A percentile compares a stretch with the other conserved stretches of the same genome.
Evolutionary conservation across 2,329 filamentous ascomycete species (phyloP).

Genomic region (Phyllosticta paracitricarpa): DNA sequence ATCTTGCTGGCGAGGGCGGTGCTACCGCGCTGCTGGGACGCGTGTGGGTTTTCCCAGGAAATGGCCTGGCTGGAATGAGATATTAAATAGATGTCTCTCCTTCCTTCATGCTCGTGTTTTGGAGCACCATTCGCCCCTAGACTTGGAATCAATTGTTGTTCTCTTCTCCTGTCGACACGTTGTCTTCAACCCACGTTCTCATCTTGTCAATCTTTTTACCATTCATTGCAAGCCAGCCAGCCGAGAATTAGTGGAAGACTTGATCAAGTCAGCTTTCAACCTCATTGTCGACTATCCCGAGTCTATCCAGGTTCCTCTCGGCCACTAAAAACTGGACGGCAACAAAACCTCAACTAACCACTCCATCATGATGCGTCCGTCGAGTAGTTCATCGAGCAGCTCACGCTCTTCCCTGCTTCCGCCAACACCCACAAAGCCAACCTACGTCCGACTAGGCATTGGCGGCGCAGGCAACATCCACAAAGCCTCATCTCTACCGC

Average conservation of each 20-base stretch:
- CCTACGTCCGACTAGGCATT: constrained; percentile 16
- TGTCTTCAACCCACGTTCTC: background rate
- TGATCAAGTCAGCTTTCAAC: background rate
- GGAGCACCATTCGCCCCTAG: background rate
- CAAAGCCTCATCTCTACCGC: constrained; percentile 11
- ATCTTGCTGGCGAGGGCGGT: background rate
- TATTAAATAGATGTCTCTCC: background rate
- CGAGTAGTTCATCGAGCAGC: constrained; percentile 3
- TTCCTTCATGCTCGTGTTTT: background rate
- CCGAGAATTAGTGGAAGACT: background rate
- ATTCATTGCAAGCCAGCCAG: background rate
- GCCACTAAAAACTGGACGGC: background rate
- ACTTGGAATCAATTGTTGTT: background rate
- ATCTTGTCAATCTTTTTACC: background rate
- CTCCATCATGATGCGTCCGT: background rate
- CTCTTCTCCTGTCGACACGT: background rate
- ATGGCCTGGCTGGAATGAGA: background rate
- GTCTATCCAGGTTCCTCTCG: background rate
- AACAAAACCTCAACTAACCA: too few relatives aligned
- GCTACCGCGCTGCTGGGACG: background rate
- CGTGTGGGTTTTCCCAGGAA: background rate
- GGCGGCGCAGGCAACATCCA: constrained; percentile 18
- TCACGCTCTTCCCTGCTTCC: background rate
- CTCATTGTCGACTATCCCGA: background rate
- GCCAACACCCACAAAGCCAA: background rate